Percentiles rank a stretch among this genome's conserved stretches.
Evolutionary conservation across 78 protist species (phyloP).

Genomic region (Isochrysis galbana): DNA sequence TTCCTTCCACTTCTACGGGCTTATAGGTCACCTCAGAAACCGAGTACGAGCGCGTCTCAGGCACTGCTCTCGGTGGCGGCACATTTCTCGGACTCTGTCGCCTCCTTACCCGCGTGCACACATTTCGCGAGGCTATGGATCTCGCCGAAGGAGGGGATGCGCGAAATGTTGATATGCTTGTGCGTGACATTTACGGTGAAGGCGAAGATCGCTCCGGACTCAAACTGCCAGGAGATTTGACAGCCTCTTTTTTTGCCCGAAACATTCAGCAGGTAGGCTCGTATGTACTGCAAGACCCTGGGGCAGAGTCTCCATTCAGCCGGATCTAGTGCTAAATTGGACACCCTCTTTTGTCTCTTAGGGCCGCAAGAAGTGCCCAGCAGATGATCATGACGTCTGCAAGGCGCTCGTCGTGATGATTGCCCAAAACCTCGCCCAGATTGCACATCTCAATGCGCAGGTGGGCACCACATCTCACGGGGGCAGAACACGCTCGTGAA

Average conservation of each 20-base stretch:
- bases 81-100: conserved; percentile 40
- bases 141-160: background rate
- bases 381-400: background rate
- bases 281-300: too few species aligned
- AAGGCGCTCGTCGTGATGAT: background rate
- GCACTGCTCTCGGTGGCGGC: conserved; percentile 46
- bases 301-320: too few species aligned
- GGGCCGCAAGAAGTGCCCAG: background rate
- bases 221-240: background rate
- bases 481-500: too few species aligned
- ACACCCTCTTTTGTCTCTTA: too few species aligned
- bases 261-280: background rate
- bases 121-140: background rate
- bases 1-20: too few species aligned
- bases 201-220: background rate
- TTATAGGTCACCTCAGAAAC: background rate
- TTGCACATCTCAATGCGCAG: background rate
- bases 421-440: background rate
- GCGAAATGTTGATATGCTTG: background rate
- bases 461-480: too few species aligned
- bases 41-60: conserved; percentile 1
- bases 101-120: background rate
- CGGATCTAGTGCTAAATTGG: too few species aligned
- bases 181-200: conserved; percentile 34
- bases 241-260: background rate